Evolutionary conservation across 225 moss, liverwort and hornwort species (phyloP).

Genomic region (Sphagnum tenellum): DNA sequence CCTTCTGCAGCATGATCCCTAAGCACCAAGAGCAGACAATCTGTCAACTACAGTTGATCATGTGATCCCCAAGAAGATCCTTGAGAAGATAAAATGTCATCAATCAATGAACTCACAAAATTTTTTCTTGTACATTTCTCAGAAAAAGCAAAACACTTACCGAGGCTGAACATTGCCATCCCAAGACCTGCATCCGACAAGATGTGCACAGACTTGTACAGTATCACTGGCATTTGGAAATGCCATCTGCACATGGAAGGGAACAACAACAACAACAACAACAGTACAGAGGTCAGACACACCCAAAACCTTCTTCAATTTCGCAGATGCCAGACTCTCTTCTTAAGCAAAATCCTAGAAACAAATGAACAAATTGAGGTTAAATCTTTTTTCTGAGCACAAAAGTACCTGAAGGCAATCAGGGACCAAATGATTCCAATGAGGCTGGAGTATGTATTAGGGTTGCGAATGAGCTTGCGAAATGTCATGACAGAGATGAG

Average conservation of each 20-base stretch:
- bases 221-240: constrained; percentile 57
- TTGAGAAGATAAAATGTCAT: no score
- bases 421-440: constrained; percentile 85
- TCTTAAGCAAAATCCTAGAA: no score
- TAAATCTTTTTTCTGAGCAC: not conserved
- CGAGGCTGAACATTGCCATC: constrained; percentile 99
- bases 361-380: not conserved
- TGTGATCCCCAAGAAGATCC: no score
- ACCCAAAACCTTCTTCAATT: no score
- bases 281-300: no score
- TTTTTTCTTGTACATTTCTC: no score
- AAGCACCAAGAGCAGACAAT: no score
- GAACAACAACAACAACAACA: not conserved
- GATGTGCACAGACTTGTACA: constrained; percentile 80
- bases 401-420: constrained; percentile 68
- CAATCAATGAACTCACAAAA: no score
- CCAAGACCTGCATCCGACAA: constrained; percentile 94
- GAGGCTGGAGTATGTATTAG: constrained; percentile 84
- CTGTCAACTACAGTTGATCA: no score
- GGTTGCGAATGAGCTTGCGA: constrained; percentile 86
- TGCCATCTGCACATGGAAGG: constrained; percentile 50
- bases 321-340: no score
- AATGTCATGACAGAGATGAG: constrained; percentile 88
- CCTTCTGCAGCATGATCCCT: no score
- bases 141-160: constrained; percentile 19